Evolutionary conservation across 805 yeast species (phyloP).

Genomic region (Wickerhamomyces bisporus): DNA sequence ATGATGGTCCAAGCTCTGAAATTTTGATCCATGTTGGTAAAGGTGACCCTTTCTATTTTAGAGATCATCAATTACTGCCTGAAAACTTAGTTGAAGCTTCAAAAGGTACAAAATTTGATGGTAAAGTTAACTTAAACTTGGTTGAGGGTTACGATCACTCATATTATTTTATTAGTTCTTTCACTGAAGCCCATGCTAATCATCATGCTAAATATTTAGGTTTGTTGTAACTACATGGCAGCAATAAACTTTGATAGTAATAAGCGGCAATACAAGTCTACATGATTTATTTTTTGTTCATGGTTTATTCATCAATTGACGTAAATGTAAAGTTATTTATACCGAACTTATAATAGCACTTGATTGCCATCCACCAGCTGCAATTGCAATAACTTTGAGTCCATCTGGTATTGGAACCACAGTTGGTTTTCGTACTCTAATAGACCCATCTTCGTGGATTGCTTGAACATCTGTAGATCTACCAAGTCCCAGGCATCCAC

Average conservation of each 20-base stretch:
- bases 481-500: constrained; percentile 75
- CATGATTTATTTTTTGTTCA: too few relatives aligned
- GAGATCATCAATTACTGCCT: constrained; percentile 65
- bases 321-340: too few relatives aligned
- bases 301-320: too few relatives aligned
- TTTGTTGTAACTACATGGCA: constrained; percentile 17
- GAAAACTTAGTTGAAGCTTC: constrained; percentile 60
- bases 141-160: constrained; percentile 90
- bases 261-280: too few relatives aligned
- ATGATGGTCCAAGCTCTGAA: constrained; percentile 46
- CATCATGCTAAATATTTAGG: constrained; percentile 72
- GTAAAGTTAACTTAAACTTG: constrained; percentile 50
- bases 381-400: constrained; percentile 44
- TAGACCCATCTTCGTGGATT: constrained; percentile 19
- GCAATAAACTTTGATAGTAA: neutral
- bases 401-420: constrained; percentile 26
- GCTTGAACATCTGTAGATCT: neutral
- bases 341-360: constrained; percentile 45
- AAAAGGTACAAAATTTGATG: constrained; percentile 52
- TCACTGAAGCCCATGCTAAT: constrained; percentile 76
- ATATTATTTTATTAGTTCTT: constrained; percentile 77
- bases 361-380: constrained; percentile 82
- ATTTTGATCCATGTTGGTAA: constrained; percentile 83
- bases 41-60: constrained; percentile 64
- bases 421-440: constrained; percentile 39